Base-by-base conservation (phyloP, 345 rosid genomes). In the Hypericum androsaemum region DNA sequence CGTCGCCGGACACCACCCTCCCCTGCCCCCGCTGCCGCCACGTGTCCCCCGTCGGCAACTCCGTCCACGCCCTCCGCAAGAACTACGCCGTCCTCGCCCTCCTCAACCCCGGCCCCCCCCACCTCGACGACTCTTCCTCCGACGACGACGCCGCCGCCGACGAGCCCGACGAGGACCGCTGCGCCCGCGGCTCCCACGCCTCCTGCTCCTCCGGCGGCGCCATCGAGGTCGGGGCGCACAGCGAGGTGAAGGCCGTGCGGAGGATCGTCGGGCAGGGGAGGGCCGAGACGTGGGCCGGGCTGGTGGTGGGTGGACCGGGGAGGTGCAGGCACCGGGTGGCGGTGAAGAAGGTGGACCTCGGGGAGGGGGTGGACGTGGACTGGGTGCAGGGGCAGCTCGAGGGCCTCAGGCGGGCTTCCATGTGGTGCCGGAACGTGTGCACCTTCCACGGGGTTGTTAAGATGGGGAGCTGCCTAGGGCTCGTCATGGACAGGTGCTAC, bases 341-440 rank as follows among this genome's bases (percentile, higher is more conserved):
- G 13, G 83, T 85, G 59, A 92, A 85, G 74, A 85, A 78, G 70
- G 84, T 88, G 56, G 62, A 47, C 52, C 57, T 80, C 10, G 75
- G 67, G 42, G 95, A 90, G 56, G 96, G 70, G 22, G 80, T 75
- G 78, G 94, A 92, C 57, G 71, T 67, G 5, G 95, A 92, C 10
- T 82, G 84, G 94, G 79, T 92, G 69, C 80, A 64, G 57, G 85
- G 76, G 42, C 85, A 85, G 80, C 81, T 92, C 5, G 96, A 92
- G 57, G 71, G 57, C 51, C 71, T 92, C 74, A 61, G 89, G 64
- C 67, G 77, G 41, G 79, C 73, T 32, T 85, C 95, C 0, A 83
- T 83, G 94, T 88, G 98, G 98, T 92, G 98, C 64, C 64, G 96
- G 66, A 85, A 85, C 73, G 94, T 88, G 40, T 92, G 98, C 54